Conservation (phyloP, 441 rosid species). For the Viola pubescens region DNA sequence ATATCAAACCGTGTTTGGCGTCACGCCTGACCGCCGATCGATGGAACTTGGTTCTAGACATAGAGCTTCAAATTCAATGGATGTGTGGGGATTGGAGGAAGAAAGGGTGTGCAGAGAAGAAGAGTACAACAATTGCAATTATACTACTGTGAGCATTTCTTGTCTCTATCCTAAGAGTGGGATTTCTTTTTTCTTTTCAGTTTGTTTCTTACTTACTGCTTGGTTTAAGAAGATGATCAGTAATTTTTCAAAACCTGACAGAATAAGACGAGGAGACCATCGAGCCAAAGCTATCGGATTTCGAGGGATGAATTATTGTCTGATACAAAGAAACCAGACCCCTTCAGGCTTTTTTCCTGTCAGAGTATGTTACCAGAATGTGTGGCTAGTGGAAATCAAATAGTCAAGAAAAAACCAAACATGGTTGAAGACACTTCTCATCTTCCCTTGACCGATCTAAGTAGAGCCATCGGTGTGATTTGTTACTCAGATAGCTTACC, state of each 20-base stretch:
- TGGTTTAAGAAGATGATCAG: constrained; percentile 9
- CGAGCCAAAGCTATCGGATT: constrained; percentile 19
- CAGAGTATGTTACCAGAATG: constrained; percentile 31
- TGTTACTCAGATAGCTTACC: constrained; percentile 33
- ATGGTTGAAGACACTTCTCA: constrained; percentile 7
- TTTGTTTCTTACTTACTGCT: not conserved
- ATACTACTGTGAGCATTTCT: constrained; percentile 32
- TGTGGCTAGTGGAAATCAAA: constrained; percentile 22
- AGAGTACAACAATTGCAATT: constrained; percentile 23
- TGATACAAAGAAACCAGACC: constrained; percentile 24
- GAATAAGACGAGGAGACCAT: constrained; percentile 24
- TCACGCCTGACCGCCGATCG: constrained; percentile 19
- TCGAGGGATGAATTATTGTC: constrained; percentile 17
- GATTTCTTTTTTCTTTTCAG: not conserved
- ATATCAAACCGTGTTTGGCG: constrained; percentile 39
- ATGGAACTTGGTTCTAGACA: constrained; percentile 18
- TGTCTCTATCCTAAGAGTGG: constrained; percentile 3
- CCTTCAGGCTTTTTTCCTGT: constrained; percentile 32
- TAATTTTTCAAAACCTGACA: constrained; percentile 18
- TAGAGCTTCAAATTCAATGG: constrained; percentile 18
- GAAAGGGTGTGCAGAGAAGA: constrained; percentile 20
- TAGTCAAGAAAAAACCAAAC: constrained; percentile 15
- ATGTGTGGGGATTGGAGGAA: constrained; percentile 17
- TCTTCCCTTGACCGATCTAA: constrained; percentile 26
- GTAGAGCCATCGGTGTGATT: constrained; percentile 29